These are phyloP conservation scores for Tricholoma saponaceum DNA, from an alignment of 768 basidiomycete genomes.

Conservation along the genomic window DNA sequence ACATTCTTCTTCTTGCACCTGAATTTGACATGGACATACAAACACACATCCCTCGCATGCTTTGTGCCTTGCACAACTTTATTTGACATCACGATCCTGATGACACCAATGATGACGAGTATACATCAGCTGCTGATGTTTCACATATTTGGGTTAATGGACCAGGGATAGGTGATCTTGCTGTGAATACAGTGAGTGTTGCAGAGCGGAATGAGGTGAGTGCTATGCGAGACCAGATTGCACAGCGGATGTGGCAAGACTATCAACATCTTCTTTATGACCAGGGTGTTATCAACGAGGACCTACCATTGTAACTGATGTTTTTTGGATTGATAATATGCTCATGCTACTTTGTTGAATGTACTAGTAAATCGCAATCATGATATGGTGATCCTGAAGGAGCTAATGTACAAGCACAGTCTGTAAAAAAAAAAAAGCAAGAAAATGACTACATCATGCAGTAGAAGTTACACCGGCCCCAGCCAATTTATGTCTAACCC, in stretches of 20 bases:
- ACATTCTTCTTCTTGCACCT: slow-evolving; percentile 14
- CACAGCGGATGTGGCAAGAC: not conserved
- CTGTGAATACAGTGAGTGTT: not conserved
- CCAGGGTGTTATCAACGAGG: too few species aligned
- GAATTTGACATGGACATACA: slow-evolving; percentile 22
- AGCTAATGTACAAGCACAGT: too few species aligned
- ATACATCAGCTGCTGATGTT: not conserved
- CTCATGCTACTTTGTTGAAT: too few species aligned
- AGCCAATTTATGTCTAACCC: too few species aligned
- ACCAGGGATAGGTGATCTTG: not conserved
- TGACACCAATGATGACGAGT: not conserved
- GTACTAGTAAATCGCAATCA: too few species aligned
- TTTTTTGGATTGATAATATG: too few species aligned
- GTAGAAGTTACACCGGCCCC: too few species aligned
- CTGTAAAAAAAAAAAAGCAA: too few species aligned
- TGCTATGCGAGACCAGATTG: not conserved
- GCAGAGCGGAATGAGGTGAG: not conserved
- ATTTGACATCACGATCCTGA: not conserved
- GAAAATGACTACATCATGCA: too few species aligned
- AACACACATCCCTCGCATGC: slow-evolving; percentile 19
- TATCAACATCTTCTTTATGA: too few species aligned
- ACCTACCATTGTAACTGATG: too few species aligned
- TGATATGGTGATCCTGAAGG: too few species aligned
- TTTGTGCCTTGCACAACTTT: slow-evolving; percentile 29
- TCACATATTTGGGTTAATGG: not conserved